Conservation (phyloP, 371 early-diverging fungal genomes). For the Apophysomyces elegans region DNA sequence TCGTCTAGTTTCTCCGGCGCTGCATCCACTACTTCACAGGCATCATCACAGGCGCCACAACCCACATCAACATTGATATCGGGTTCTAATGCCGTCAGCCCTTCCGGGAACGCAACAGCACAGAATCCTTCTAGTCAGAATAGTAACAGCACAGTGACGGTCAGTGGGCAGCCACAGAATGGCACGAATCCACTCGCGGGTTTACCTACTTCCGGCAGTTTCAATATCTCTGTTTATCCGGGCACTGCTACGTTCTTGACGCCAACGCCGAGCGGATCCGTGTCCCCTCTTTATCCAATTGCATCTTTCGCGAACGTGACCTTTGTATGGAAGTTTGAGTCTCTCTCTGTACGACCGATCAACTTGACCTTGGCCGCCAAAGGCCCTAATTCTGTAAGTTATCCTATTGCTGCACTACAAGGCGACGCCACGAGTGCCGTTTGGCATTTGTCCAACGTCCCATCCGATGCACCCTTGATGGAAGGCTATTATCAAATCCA, state of each 20-base stretch:
- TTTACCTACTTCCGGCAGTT: constrained; percentile 25
- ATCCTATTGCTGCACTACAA: constrained; percentile 16
- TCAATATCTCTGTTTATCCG: constrained; percentile 20
- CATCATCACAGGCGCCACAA: not conserved
- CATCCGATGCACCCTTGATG: constrained; percentile 18
- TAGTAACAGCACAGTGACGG: not conserved
- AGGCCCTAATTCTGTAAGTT: constrained; percentile 23
- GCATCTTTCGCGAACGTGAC: constrained; percentile 22
- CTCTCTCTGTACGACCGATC: constrained; percentile 20
- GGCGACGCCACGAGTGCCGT: constrained; percentile 23
- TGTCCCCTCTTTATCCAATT: constrained; percentile 25
- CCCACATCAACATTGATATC: too few species aligned
- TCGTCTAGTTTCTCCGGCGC: not conserved
- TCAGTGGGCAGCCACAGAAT: not conserved
- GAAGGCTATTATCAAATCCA: constrained; percentile 25
- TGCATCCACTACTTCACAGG: not conserved
- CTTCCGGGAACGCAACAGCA: too few species aligned
- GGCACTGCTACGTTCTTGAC: constrained; percentile 21
- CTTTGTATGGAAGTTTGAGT: constrained; percentile 22
- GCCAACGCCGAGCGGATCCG: constrained; percentile 16
- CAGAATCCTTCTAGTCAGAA: too few species aligned
- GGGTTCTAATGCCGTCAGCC: too few species aligned
- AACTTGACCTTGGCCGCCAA: constrained; percentile 24
- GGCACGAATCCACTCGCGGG: constrained; percentile 2
- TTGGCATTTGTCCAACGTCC: constrained; percentile 21